phyloP scores from a whole-genome alignment of 2,329 filamentous ascomycete genomes.

The Ascochyta koolunga region DNA sequence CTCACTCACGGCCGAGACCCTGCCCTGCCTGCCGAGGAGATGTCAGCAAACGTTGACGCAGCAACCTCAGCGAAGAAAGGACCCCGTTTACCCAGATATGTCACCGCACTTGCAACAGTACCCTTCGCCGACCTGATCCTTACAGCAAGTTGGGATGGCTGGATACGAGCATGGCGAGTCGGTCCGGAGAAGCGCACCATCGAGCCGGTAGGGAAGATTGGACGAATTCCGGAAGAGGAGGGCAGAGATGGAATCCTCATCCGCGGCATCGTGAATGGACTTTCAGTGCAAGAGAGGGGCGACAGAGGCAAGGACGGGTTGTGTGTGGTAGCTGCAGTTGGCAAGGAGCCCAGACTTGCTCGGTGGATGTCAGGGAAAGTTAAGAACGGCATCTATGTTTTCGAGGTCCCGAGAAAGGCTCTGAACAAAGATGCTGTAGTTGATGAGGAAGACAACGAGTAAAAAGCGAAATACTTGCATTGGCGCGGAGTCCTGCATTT shows the following conservation, averaged over 20 bases:
- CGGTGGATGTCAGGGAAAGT: slow-evolving; percentile 74
- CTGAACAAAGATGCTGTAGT: slow-evolving; percentile 24
- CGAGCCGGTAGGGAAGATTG: slow-evolving; percentile 72
- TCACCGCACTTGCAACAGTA: slow-evolving; percentile 84
- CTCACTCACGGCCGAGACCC: slow-evolving; percentile 86
- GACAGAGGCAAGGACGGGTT: slow-evolving; percentile 75
- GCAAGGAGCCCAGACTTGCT: slow-evolving; percentile 84
- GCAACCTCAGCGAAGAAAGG: slow-evolving; percentile 55
- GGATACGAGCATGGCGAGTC: slow-evolving; percentile 82
- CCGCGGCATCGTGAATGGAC: slow-evolving; percentile 84
- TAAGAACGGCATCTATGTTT: slow-evolving; percentile 84
- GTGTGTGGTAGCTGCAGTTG: slow-evolving; percentile 83
- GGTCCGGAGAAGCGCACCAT: slow-evolving; percentile 75
- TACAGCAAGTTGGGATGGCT: slow-evolving; percentile 93
- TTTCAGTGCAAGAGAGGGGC: slow-evolving; percentile 84
- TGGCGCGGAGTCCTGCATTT: slow-evolving; percentile 20
- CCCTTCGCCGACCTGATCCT: slow-evolving; percentile 91
- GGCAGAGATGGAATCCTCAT: slow-evolving; percentile 49
- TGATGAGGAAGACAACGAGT: slow-evolving; percentile 6
- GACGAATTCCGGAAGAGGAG: slow-evolving; percentile 40
- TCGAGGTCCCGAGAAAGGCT: slow-evolving; percentile 69
- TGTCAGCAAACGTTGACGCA: slow-evolving; percentile 69
- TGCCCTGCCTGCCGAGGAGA: slow-evolving; percentile 68
- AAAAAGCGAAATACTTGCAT: slow-evolving; percentile 18
- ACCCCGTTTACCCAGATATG: slow-evolving; percentile 76